These are phyloP conservation scores for Boletus sensibilis DNA, from an alignment of 768 basidiomycete genomes.

Conservation along the genomic window DNA sequence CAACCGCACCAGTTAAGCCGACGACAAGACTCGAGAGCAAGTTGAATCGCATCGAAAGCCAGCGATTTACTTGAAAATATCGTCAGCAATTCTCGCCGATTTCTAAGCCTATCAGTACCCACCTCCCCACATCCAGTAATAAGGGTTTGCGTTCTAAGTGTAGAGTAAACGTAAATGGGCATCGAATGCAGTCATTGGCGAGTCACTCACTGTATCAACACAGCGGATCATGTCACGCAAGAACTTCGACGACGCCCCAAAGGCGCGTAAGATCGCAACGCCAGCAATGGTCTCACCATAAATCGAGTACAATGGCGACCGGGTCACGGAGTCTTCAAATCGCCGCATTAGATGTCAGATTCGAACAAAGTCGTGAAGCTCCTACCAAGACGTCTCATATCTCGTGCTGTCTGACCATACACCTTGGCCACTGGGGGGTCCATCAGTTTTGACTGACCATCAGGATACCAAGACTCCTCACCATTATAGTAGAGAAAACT, in stretches of 20 bases:
- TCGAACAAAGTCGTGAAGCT: neutral
- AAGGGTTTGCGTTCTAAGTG: constrained; percentile 60
- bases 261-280: constrained; percentile 66
- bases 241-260: constrained; percentile 86
- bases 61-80: constrained; percentile 68
- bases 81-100: constrained; percentile 3
- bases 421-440: constrained; percentile 38
- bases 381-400: constrained; percentile 76
- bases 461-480: constrained; percentile 30
- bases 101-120: constrained; percentile 12
- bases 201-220: constrained; percentile 66
- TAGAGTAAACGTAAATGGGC: constrained; percentile 1
- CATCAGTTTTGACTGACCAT: constrained; percentile 7
- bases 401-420: constrained; percentile 84
- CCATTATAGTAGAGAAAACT: constrained; percentile 70
- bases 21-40: constrained; percentile 70
- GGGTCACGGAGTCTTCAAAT: constrained; percentile 44
- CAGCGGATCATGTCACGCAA: constrained; percentile 80
- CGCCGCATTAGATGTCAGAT: neutral
- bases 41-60: constrained; percentile 88
- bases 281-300: constrained; percentile 52
- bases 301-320: constrained; percentile 47
- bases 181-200: neutral
- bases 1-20: constrained; percentile 66
- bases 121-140: constrained; percentile 93